Conservation (phyloP, 805 yeast genomes). For the Yarrowia deformans region DNA sequence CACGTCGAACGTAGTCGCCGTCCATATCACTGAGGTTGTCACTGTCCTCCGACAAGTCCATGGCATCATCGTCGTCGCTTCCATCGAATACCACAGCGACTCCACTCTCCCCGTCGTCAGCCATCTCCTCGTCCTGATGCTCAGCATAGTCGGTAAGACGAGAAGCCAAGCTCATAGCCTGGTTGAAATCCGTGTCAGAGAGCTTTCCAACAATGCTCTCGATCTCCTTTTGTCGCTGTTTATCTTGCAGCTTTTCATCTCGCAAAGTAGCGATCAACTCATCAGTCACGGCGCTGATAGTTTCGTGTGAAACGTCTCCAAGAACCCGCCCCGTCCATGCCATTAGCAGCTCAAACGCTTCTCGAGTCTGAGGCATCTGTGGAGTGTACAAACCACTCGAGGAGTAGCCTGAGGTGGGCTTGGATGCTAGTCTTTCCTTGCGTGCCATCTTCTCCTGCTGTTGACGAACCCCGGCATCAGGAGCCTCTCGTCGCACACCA, state of each 20-base stretch:
- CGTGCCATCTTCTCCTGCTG: slow-evolving; percentile 23
- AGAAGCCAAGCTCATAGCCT: slow-evolving; percentile 55
- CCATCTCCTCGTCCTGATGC: slow-evolving; percentile 41
- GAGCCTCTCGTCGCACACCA: slow-evolving; percentile 47
- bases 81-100: slow-evolving; percentile 56
- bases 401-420: not conserved
- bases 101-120: slow-evolving; percentile 53
- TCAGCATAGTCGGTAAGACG: slow-evolving; percentile 60
- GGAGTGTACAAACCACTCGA: slow-evolving; percentile 60
- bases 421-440: slow-evolving; percentile 20
- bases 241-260: slow-evolving; percentile 55
- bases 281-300: slow-evolving; percentile 68
- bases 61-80: slow-evolving; percentile 48
- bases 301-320: slow-evolving; percentile 80
- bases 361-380: slow-evolving; percentile 59
- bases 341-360: slow-evolving; percentile 63
- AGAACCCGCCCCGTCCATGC: slow-evolving; percentile 63
- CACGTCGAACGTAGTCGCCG: slow-evolving; percentile 44
- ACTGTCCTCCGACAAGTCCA: slow-evolving; percentile 44
- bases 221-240: slow-evolving; percentile 58
- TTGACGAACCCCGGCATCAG: slow-evolving; percentile 30
- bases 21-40: slow-evolving; percentile 45
- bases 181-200: slow-evolving; percentile 56
- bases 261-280: slow-evolving; percentile 60
- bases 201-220: slow-evolving; percentile 59